A percentile compares a stretch with the other conserved stretches of the same genome.
Evolutionary conservation across 208 protist species (phyloP).

Genomic region (Entamoeba moshkovskii): DNA sequence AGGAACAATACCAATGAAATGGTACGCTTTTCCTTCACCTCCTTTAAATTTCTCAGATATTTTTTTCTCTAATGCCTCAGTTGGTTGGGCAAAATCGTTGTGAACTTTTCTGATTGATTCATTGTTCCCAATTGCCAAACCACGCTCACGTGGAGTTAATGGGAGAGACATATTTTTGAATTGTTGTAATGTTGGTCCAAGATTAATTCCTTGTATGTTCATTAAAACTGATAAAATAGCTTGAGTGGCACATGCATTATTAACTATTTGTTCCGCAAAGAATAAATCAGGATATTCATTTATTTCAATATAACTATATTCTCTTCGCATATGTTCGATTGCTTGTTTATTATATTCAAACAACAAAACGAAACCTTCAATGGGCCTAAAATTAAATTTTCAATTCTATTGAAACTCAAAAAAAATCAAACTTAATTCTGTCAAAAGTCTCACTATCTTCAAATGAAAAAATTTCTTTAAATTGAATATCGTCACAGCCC

Average conservation of each 20-base stretch:
- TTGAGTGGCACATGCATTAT: constrained; percentile 4
- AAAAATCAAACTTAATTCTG: neutral
- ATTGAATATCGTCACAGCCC: neutral
- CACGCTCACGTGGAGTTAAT: neutral
- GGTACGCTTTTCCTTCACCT: neutral
- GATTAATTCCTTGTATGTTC: neutral
- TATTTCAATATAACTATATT: neutral
- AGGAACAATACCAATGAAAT: neutral
- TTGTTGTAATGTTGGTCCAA: neutral
- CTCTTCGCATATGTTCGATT: neutral
- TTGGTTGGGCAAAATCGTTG: neutral
- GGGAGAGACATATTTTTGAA: neutral
- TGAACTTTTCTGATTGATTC: neutral
- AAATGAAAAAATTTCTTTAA: constrained; percentile 7
- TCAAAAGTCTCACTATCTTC: neutral
- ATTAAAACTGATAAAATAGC: neutral
- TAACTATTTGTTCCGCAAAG: neutral
- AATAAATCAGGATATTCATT: neutral
- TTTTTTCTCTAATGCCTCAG: neutral
- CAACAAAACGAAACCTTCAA: neutral
- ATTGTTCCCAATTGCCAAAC: neutral
- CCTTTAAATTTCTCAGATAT: neutral
- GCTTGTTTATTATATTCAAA: neutral
- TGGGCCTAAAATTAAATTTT: neutral
- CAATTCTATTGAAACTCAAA: too few relatives aligned